These are phyloP conservation scores for Lodderomyces margitis DNA, from an alignment of 1,139 yeast species.

Conservation along the genomic window DNA sequence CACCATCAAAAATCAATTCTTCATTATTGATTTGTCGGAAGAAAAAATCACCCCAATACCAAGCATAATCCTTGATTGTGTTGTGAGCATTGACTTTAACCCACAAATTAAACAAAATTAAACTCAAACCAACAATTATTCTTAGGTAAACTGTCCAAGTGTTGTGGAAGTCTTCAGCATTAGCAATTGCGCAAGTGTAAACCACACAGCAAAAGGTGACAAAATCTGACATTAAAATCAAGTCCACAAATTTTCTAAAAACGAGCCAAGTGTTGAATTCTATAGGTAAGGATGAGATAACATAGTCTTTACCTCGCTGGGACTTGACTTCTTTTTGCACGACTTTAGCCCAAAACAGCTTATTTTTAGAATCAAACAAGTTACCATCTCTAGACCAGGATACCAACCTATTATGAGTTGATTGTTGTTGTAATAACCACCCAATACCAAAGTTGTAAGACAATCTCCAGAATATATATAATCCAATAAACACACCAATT, in stretches of 20 bases:
- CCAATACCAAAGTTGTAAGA: slow-evolving; percentile 83
- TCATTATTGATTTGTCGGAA: slow-evolving; percentile 73
- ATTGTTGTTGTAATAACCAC: slow-evolving; percentile 63
- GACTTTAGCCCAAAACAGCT: slow-evolving; percentile 30
- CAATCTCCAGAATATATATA: slow-evolving; percentile 75
- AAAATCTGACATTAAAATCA: slow-evolving; percentile 84
- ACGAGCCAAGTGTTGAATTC: slow-evolving; percentile 85
- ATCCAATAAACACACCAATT: slow-evolving; percentile 45
- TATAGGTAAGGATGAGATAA: slow-evolving; percentile 54
- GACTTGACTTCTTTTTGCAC: slow-evolving; percentile 47
- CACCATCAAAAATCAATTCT: slow-evolving; percentile 84
- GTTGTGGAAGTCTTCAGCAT: slow-evolving; percentile 44
- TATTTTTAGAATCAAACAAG: slow-evolving; percentile 43
- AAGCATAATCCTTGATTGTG: slow-evolving; percentile 86
- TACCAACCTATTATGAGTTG: slow-evolving; percentile 57
- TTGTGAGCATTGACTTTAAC: slow-evolving; percentile 87
- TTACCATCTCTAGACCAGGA: slow-evolving; percentile 47
- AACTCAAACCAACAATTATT: slow-evolving; percentile 40
- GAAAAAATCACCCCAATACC: slow-evolving; percentile 97
- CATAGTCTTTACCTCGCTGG: slow-evolving; percentile 59
- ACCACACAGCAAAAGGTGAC: slow-evolving; percentile 74
- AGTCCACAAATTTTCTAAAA: slow-evolving; percentile 77
- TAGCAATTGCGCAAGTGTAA: slow-evolving; percentile 50
- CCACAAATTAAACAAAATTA: slow-evolving; percentile 77
- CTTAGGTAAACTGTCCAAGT: slow-evolving; percentile 37